Evolutionary conservation across 1,284 basidiomycete genomes (phyloP).

Genomic region (Ceratorhiza oryzae-sativae): DNA sequence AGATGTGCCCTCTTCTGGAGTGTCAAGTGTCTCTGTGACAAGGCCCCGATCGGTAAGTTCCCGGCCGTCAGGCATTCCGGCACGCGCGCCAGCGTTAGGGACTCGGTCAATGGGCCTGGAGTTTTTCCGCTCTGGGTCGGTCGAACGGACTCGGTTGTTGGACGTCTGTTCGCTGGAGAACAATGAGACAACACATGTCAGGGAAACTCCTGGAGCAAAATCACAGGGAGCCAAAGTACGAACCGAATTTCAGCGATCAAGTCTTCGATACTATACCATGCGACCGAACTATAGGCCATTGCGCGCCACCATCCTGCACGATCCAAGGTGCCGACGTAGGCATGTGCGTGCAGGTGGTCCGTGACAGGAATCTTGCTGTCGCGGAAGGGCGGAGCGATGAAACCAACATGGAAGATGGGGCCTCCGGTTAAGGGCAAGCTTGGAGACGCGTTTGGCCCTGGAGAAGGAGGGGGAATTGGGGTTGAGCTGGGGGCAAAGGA

Average conservation of each 20-base stretch:
- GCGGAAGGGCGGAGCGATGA: conserved; percentile 75
- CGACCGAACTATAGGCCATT: conserved; percentile 68
- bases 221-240: conserved; percentile 45
- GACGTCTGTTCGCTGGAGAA: conserved; percentile 66
- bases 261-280: conserved; percentile 78
- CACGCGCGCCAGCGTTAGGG: conserved; percentile 68
- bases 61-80: conserved; percentile 67
- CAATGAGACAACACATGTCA: conserved; percentile 7
- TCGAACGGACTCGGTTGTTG: conserved; percentile 76
- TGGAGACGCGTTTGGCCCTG: conserved; percentile 32
- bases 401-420: conserved; percentile 64
- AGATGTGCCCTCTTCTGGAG: conserved; percentile 12
- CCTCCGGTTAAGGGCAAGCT: conserved; percentile 43
- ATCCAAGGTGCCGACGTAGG: conserved; percentile 68
- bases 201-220: not conserved
- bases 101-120: conserved; percentile 70
- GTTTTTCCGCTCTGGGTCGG: conserved; percentile 58
- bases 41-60: conserved; percentile 50
- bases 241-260: conserved; percentile 80
- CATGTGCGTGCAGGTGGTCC: conserved; percentile 77
- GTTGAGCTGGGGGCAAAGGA: conserved; percentile 47
- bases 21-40: conserved; percentile 11
- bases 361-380: conserved; percentile 77
- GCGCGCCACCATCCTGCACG: conserved; percentile 73
- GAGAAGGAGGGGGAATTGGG: conserved; percentile 44